phyloP scores from a whole-genome alignment of 192 early-diverging fungal species.

The Backusella circina region DNA sequence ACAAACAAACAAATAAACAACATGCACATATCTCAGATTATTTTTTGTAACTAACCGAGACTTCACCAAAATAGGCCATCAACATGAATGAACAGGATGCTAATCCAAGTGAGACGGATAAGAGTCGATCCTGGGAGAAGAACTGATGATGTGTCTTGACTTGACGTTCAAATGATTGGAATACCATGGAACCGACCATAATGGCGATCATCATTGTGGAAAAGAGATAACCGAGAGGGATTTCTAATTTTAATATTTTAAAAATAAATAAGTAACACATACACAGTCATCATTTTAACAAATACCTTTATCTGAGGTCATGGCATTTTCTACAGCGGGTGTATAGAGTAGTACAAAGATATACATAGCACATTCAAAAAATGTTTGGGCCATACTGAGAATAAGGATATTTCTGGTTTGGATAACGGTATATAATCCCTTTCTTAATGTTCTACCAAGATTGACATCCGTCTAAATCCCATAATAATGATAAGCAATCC shows the following conservation, averaged over 20 bases:
- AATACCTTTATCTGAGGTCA: slow-evolving; percentile 5
- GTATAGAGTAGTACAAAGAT: slow-evolving; percentile 59
- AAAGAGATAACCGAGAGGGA: slow-evolving; percentile 52
- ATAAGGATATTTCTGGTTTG: slow-evolving; percentile 37
- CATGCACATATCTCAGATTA: not conserved
- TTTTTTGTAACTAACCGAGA: slow-evolving; percentile 18
- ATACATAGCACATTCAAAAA: slow-evolving; percentile 66
- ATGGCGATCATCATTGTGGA: slow-evolving; percentile 51
- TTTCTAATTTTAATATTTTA: slow-evolving; percentile 9
- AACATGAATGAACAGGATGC: slow-evolving; percentile 38
- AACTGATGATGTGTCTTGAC: not conserved
- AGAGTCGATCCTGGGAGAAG: slow-evolving; percentile 7
- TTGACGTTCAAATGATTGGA: slow-evolving; percentile 32
- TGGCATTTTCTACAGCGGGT: slow-evolving; percentile 45
- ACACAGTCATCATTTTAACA: no score
- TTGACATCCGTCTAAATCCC: not conserved
- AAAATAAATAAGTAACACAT: no score
- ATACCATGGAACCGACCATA: slow-evolving; percentile 49
- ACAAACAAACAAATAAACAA: not conserved
- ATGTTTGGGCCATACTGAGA: slow-evolving; percentile 54
- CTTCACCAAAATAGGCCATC: slow-evolving; percentile 23
- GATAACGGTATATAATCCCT: slow-evolving; percentile 5
- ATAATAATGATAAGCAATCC: not conserved
- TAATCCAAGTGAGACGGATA: slow-evolving; percentile 37
- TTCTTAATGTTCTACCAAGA: slow-evolving; percentile 13